phyloP scores from a whole-genome alignment of 352 stramenopile species.

The Pythium aquatile region DNA sequence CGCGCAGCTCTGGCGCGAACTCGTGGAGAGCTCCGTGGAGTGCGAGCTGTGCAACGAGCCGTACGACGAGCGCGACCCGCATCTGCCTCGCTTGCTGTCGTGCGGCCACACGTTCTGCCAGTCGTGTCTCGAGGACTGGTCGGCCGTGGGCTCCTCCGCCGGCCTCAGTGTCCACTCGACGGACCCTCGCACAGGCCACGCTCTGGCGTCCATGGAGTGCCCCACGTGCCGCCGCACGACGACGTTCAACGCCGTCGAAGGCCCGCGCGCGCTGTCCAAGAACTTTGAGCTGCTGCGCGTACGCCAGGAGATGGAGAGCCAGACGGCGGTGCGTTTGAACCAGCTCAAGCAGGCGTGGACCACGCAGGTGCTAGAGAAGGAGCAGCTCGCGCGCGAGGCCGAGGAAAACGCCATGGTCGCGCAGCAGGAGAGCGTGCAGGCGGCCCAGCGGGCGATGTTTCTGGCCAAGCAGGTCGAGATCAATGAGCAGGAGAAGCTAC shows the following conservation, averaged over 20 bases:
- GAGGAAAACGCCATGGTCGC: conserved; percentile 68
- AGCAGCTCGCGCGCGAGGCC: conserved; percentile 62
- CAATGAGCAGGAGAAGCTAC: conserved; percentile 80
- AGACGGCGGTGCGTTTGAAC: conserved; percentile 56
- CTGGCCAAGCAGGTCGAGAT: conserved; percentile 79
- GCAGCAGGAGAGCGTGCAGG: conserved; percentile 73
- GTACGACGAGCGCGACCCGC: conserved; percentile 68
- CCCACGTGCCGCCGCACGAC: conserved; percentile 70
- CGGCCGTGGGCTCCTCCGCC: conserved; percentile 32
- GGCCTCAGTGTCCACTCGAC: conserved; percentile 24
- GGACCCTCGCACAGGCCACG: conserved; percentile 19
- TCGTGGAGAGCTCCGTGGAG: conserved; percentile 78
- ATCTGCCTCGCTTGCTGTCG: conserved; percentile 65
- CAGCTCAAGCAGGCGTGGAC: conserved; percentile 53
- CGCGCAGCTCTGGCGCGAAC: conserved; percentile 59
- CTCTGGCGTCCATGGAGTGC: conserved; percentile 52
- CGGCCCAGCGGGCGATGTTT: conserved; percentile 60
- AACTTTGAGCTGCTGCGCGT: conserved; percentile 85
- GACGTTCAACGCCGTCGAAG: conserved; percentile 37
- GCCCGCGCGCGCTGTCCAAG: conserved; percentile 67
- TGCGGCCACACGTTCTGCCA: conserved; percentile 87
- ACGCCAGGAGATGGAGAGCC: conserved; percentile 77
- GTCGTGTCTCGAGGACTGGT: conserved; percentile 71
- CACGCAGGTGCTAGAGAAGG: conserved; percentile 71
- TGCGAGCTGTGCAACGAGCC: conserved; percentile 87